Base-by-base conservation (phyloP, 345 rosid genomes). In the Barbarea vulgaris region DNA sequence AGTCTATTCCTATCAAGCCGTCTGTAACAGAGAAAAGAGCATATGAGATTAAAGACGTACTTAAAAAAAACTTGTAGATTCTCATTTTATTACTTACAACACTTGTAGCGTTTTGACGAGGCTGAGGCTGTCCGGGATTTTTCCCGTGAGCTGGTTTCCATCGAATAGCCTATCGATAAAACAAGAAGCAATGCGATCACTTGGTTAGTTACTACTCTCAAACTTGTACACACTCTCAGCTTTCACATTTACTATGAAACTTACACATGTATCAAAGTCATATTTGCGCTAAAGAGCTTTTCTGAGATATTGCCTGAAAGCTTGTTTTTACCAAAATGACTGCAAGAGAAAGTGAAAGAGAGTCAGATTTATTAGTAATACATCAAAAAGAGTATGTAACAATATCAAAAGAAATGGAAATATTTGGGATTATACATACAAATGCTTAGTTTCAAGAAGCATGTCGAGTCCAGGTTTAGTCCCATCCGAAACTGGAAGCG, bases 181-280 rank as follows among this genome's bases (percentile, higher is more conserved):
- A 28, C 28, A 57, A 50, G 4, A 57, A 70, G 14, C 4, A 56
- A 48, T 37, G 12, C 27, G 46, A 4, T 22, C 18, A 33, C 22
- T 33, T 39, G 8, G 2, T 25, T n/a, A 27, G 36, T 39, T 34
- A 46, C 18, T 24, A 24, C 2, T 61, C 64, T 59, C n/a, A n/a
- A n/a, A 62, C 4, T 48, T 19, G 9, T 39, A 25, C 14, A 64
- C 31, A n/a, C n/a, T n/a, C n/a, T n/a, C 15, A 37, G 1, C 9
- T 13, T 14, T 60, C 21, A 51, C 2, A 34, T 27, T 0, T 64
- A 47, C 1, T 50, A 55, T 50, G 50, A n/a, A 69, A 54, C 96
- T 86, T 86, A 96, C 99, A 91, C 70, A 74, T 96, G 99, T 77
- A 86, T 76, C 54, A 96, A 84, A 34, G 15, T 17, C 98, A 93